phyloP scores from a whole-genome alignment of 73 alveolate species.

The Tetrahymena elliotti region DNA sequence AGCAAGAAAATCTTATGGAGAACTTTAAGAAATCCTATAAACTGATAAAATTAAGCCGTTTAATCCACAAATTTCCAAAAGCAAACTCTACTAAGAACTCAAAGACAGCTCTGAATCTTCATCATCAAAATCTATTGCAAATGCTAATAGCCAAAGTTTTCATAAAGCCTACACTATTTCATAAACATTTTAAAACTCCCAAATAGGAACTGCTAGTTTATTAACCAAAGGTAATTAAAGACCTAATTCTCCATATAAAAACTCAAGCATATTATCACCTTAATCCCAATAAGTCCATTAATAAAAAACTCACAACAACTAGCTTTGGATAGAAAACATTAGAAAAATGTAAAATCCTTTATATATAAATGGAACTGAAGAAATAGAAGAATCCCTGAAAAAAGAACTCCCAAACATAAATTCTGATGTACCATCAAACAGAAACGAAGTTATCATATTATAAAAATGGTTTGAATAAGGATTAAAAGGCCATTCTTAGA shows the following conservation, averaged over 20 bases:
- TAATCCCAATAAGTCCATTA: background rate
- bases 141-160: background rate
- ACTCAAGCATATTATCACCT: background rate
- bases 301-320: background rate
- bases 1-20: background rate
- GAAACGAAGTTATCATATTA: background rate
- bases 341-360: background rate
- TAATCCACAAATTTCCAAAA: background rate
- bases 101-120: background rate
- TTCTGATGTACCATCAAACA: background rate
- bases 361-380: background rate
- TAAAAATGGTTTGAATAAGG: background rate
- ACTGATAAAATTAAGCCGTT: background rate
- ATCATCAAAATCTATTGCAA: background rate
- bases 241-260: background rate
- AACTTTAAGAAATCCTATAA: background rate
- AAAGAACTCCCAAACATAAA: background rate
- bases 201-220: background rate
- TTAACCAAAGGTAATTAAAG: background rate
- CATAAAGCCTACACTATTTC: background rate
- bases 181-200: background rate
- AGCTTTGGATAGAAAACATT: background rate
- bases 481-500: background rate
- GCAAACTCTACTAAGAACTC: background rate
- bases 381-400: background rate